Percentiles rank a stretch among this genome's conserved stretches.
Evolutionary conservation across 768 basidiomycete genomes (phyloP).

Genomic region (Amanita subjunquillea): DNA sequence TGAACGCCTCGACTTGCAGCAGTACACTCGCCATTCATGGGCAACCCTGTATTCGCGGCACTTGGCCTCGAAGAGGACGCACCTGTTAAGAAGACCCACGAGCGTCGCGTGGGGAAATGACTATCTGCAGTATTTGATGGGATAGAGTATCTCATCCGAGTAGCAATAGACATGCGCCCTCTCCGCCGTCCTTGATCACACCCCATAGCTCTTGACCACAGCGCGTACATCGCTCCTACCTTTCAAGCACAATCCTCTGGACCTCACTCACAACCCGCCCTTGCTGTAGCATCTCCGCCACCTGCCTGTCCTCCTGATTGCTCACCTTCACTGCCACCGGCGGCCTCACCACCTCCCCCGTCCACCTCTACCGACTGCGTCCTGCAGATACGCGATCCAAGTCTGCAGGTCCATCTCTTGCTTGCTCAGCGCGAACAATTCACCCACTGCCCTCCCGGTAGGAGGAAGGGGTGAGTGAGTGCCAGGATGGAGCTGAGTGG

Average conservation of each 20-base stretch:
- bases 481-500: too few species aligned
- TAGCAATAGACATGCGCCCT: constrained; percentile 10
- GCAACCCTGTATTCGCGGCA: constrained; percentile 10
- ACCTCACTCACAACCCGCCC: neutral
- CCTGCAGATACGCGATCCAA: neutral
- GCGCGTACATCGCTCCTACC: neutral
- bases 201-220: neutral
- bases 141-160: constrained; percentile 13
- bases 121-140: constrained; percentile 13
- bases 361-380: neutral
- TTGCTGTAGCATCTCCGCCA: neutral
- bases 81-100: constrained; percentile 1
- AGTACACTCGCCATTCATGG: constrained; percentile 11
- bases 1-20: constrained; percentile 10
- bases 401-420: neutral
- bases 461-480: too few species aligned
- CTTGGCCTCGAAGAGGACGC: constrained; percentile 9
- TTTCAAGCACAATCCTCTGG: neutral
- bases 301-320: neutral
- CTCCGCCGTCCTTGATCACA: neutral
- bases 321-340: neutral
- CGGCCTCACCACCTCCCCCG: neutral
- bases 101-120: constrained; percentile 5
- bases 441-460: neutral
- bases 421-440: neutral